Evolutionary conservation across 1,139 yeast genomes (phyloP), one percentile per base, ranked within the genome.

Genomic region (Pichia sp.): DNA sequence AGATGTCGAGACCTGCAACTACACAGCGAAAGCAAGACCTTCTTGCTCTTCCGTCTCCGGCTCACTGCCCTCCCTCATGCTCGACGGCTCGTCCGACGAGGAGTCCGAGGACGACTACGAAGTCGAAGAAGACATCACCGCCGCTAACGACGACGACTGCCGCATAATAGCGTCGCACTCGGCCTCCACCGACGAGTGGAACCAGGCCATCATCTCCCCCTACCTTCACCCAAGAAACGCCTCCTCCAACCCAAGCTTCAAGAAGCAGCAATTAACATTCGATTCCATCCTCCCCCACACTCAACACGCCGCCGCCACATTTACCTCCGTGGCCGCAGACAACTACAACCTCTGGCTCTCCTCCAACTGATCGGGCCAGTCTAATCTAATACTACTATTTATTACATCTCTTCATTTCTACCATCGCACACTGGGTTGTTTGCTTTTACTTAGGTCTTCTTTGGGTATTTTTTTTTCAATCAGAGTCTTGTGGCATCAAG

Each of bases 291-390:
- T 54, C 10, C 33, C 16, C 10, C 4, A 36, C 40, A 36, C 40
- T 16, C 40, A 36, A 16, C 40, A 36, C 6, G 10, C 40, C 40
- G 40, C 40, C 14, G 7, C 16, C 40, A 36, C 40, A 14, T 16
- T 36, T 16, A 36, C 40, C 40, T 51, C 53, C 1, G 55, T 52
- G 1, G 33, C 58, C 6, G 55, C 49, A 6, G 51, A 55, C 33
- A 55, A 55, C 30, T 55, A 55, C 49, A 52, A 52, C 17, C 43
- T 55, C 10, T 55, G 58, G 58, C 20, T 55, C 20, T 52, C 58
- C 2, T 49, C 43, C 29, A 46, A 46, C 16, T 42, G 17, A 24
- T 20, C 24, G 24, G 24, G 3, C 24, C 3, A 20, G 24, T 20
- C 24, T 20, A 20, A 20, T 20, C 24, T 20, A 20, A 20, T 20